Evolutionary conservation across 106 monocot species (phyloP).

Genomic region (Agapanthus africanus): DNA sequence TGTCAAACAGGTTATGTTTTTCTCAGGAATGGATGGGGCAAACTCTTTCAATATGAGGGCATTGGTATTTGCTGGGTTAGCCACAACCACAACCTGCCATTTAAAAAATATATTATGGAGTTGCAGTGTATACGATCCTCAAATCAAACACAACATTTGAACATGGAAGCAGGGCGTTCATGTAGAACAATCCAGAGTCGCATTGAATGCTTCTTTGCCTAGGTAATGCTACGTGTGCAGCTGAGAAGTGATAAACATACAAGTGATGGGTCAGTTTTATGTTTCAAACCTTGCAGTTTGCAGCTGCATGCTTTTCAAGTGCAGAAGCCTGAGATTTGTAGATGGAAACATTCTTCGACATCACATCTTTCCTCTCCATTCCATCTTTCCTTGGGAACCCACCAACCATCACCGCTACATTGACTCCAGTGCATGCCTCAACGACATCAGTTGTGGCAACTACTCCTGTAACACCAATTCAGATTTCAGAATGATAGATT

Average conservation of each 20-base stretch:
- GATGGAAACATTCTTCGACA: slow-evolving; percentile 57
- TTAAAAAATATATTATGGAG: too few relatives aligned
- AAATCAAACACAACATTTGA: too few relatives aligned
- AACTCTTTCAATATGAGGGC: slow-evolving; percentile 61
- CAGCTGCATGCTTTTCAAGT: slow-evolving; percentile 46
- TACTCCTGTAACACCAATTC: too few relatives aligned
- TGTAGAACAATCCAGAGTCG: too few relatives aligned
- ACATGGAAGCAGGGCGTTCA: too few relatives aligned
- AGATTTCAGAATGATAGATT: too few relatives aligned
- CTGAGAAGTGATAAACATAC: too few relatives aligned
- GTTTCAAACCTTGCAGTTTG: slow-evolving; percentile 76
- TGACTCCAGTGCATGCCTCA: slow-evolving; percentile 49
- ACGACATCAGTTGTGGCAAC: slow-evolving; percentile 52
- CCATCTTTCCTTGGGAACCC: slow-evolving; percentile 58
- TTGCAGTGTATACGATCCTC: too few relatives aligned
- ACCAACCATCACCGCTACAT: slow-evolving; percentile 56
- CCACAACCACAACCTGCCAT: neutral
- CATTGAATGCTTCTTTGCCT: too few relatives aligned
- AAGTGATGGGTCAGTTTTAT: too few relatives aligned
- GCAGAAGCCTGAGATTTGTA: slow-evolving; percentile 63
- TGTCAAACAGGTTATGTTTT: slow-evolving; percentile 74
- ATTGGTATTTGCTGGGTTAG: slow-evolving; percentile 16
- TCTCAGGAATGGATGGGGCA: slow-evolving; percentile 54
- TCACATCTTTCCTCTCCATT: slow-evolving; percentile 61
- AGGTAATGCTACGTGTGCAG: too few relatives aligned